Conservation (phyloP, 2,329 filamentous ascomycete genomes). For the Talaromyces albobiverticillius region DNA sequence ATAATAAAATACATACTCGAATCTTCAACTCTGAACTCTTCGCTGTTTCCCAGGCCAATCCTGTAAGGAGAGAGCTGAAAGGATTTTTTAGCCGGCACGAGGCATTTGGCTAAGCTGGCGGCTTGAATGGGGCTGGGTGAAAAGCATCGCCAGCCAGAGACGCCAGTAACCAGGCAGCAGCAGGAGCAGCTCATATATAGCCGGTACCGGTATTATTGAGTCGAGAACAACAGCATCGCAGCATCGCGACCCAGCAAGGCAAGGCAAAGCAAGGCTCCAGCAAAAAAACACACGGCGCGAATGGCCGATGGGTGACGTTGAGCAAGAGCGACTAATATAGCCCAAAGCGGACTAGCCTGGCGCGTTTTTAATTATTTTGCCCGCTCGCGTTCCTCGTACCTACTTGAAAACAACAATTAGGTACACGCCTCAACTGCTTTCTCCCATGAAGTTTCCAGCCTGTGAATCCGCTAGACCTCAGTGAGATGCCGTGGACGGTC, state of each 20-base stretch:
- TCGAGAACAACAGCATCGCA: too few species aligned
- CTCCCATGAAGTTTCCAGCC: constrained; percentile 1
- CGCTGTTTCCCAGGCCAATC: not conserved
- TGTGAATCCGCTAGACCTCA: constrained; percentile 12
- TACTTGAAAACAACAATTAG: constrained; percentile 14
- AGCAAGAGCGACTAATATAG: constrained; percentile 9
- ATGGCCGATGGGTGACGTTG: constrained; percentile 6
- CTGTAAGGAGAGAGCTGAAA: constrained; percentile 1
- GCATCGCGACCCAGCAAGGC: too few species aligned
- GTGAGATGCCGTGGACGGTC: constrained; percentile 49
- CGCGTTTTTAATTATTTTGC: constrained; percentile 21
- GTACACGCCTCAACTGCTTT: not conserved
- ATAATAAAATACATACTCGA: not conserved
- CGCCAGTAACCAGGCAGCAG: constrained; percentile 5
- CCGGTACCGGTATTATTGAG: too few species aligned
- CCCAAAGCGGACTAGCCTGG: constrained; percentile 22
- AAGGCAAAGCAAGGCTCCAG: too few species aligned
- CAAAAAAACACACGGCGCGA: not conserved
- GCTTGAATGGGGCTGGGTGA: constrained; percentile 2
- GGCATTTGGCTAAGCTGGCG: not conserved
- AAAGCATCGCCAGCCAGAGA: not conserved
- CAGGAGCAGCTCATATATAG: constrained; percentile 25
- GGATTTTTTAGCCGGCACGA: constrained; percentile 5
- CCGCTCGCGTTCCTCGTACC: constrained; percentile 12
- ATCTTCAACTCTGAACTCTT: not conserved